phyloP scores from a whole-genome alignment of 2,329 filamentous ascomycete species.

The Aspergillus novoparasiticus region DNA sequence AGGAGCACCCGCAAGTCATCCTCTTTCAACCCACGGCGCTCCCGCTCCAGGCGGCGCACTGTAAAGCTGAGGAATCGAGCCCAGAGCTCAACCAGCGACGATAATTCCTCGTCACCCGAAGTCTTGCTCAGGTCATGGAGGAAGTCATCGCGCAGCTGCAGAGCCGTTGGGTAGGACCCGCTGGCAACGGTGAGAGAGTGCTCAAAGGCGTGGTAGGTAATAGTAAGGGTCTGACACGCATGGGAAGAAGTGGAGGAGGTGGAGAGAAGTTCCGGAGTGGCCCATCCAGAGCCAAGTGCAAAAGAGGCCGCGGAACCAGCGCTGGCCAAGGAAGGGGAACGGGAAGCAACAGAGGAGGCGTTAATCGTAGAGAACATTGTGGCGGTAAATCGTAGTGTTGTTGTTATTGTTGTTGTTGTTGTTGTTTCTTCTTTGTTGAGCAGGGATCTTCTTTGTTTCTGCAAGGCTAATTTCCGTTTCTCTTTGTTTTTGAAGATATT shows the following conservation, averaged over 20 bases:
- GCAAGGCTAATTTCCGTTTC: not conserved
- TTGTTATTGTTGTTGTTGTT: no score
- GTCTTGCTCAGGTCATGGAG: conserved; percentile 11
- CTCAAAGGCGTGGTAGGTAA: conserved; percentile 11
- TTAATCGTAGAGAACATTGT: not conserved
- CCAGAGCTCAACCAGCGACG: conserved; percentile 16
- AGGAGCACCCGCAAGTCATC: conserved; percentile 2
- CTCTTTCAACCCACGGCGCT: conserved; percentile 5
- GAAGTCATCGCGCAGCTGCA: conserved; percentile 17
- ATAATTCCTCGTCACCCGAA: conserved; percentile 6
- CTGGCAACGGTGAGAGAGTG: conserved; percentile 14
- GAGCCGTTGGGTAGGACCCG: conserved; percentile 13
- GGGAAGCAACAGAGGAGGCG: not conserved
- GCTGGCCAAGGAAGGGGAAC: not conserved
- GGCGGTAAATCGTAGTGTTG: not conserved
- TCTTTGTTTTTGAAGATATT: not conserved
- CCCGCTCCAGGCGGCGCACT: conserved; percentile 12
- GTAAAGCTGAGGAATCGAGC: conserved; percentile 17
- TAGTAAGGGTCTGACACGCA: conserved; percentile 13
- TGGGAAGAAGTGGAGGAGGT: not conserved
- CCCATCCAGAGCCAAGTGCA: not conserved
- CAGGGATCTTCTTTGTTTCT: not conserved
- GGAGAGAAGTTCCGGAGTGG: not conserved
- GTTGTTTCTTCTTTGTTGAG: not conserved
- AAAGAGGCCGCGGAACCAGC: not conserved